Evolutionary conservation across 225 moss, liverwort and hornwort genomes (phyloP).

Genomic region (Neckera pumila): DNA sequence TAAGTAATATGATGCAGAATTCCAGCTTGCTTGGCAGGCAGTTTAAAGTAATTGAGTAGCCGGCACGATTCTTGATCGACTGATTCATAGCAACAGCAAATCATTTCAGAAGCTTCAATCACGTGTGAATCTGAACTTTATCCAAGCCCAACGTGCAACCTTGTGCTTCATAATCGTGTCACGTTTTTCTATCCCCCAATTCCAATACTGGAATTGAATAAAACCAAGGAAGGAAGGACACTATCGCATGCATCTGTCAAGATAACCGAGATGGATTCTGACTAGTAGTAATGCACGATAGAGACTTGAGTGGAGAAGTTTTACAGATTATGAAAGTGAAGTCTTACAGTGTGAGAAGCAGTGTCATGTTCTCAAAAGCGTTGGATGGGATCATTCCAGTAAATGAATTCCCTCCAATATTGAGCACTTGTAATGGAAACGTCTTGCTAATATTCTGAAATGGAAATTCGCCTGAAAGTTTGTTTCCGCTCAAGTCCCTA

Average conservation of each 20-base stretch:
- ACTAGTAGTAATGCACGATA: neutral
- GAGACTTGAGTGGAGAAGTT: neutral
- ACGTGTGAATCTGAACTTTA: neutral
- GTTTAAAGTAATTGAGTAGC: neutral
- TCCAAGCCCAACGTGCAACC: too few relatives aligned
- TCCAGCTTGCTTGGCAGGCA: neutral
- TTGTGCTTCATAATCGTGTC: neutral
- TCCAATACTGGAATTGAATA: neutral
- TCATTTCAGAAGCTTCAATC: neutral
- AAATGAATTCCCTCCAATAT: neutral
- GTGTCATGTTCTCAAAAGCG: neutral
- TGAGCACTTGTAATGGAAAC: neutral
- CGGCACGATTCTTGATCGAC: neutral
- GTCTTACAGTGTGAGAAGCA: neutral
- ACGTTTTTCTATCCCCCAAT: too few relatives aligned
- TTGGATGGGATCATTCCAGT: neutral
- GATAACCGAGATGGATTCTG: neutral
- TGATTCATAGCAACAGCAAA: neutral
- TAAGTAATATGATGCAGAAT: neutral
- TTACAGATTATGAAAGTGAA: neutral
- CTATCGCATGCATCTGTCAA: neutral
- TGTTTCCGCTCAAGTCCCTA: constrained; percentile 15
- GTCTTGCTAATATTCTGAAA: neutral
- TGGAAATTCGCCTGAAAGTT: neutral
- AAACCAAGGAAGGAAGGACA: neutral